phyloP scores from a whole-genome alignment of 1,284 basidiomycete species.

The Ustilago trichophora region DNA sequence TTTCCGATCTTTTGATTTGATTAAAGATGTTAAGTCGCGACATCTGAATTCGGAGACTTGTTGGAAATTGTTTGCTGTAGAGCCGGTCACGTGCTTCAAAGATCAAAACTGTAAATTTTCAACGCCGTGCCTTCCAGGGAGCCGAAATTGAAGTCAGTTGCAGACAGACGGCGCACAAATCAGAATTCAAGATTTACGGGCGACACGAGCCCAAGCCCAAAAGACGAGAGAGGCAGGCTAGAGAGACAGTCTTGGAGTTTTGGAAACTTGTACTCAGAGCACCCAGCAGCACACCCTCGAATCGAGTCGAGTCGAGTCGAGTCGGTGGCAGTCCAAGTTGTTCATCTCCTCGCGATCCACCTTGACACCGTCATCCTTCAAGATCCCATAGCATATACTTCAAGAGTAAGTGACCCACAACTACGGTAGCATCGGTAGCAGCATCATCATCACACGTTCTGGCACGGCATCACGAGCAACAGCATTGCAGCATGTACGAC shows the following conservation, averaged over 20 bases:
- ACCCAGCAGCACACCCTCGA: too few relatives aligned
- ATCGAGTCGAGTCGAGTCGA: not conserved
- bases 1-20: too few relatives aligned
- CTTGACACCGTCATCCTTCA: slow-evolving; percentile 49
- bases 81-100: slow-evolving; percentile 1
- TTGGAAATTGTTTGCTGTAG: too few relatives aligned
- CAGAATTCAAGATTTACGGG: not conserved
- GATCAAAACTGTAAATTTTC: slow-evolving; percentile 5
- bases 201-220: too few relatives aligned
- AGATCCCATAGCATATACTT: slow-evolving; percentile 47
- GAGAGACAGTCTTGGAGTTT: too few relatives aligned
- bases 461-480: slow-evolving; percentile 14
- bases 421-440: too few relatives aligned
- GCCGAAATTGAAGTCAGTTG: too few relatives aligned
- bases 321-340: slow-evolving; percentile 13
- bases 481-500: not conserved
- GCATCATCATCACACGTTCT: slow-evolving; percentile 17
- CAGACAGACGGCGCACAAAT: too few relatives aligned
- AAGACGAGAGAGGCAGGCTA: too few relatives aligned
- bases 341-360: slow-evolving; percentile 41
- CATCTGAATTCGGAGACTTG: too few relatives aligned
- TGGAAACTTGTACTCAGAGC: too few relatives aligned
- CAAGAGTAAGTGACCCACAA: slow-evolving; percentile 43
- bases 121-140: not conserved
- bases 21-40: too few relatives aligned